Conservation (phyloP, 2,329 filamentous ascomycete species). For the Thermomyces lanuginosus region DNA sequence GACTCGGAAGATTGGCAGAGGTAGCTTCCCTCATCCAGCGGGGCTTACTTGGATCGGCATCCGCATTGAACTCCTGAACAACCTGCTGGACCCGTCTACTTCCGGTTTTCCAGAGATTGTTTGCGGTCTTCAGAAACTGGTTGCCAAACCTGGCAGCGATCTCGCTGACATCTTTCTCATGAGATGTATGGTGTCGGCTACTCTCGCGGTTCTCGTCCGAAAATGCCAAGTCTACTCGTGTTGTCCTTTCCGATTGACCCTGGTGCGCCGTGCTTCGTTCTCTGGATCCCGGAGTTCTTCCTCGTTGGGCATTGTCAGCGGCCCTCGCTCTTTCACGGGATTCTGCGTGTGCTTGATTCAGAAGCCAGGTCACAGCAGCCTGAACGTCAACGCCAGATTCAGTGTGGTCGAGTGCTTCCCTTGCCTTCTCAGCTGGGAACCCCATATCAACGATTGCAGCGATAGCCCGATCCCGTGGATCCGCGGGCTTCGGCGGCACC, state of each 20-base stretch:
- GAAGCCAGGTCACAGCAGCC: constrained; percentile 69
- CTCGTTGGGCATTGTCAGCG: constrained; percentile 10
- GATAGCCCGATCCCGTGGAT: constrained; percentile 59
- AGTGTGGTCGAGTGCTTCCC: constrained; percentile 61
- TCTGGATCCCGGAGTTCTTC: constrained; percentile 9
- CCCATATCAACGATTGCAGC: constrained; percentile 90
- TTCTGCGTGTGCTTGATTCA: constrained; percentile 80
- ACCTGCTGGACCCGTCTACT: constrained; percentile 88
- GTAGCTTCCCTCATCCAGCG: constrained; percentile 82
- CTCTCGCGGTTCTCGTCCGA: too few species aligned
- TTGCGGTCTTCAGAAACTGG: constrained; percentile 81
- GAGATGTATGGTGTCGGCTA: constrained; percentile 26
- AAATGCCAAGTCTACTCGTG: too few species aligned
- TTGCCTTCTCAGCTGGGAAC: constrained; percentile 72
- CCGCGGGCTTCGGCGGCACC: constrained; percentile 15
- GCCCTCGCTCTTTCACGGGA: constrained; percentile 50
- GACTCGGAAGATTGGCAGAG: constrained; percentile 9
- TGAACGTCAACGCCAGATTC: constrained; percentile 68
- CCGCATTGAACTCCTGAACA: constrained; percentile 64
- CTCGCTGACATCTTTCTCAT: constrained; percentile 60
- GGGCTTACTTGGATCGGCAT: constrained; percentile 63
- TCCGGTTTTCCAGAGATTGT: constrained; percentile 85
- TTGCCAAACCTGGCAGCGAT: constrained; percentile 67
- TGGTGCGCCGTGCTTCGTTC: constrained; percentile 10
- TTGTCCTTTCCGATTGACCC: constrained; percentile 9